Conservation (phyloP, 192 early-diverging fungal genomes). For the Coemansia sp. region DNA sequence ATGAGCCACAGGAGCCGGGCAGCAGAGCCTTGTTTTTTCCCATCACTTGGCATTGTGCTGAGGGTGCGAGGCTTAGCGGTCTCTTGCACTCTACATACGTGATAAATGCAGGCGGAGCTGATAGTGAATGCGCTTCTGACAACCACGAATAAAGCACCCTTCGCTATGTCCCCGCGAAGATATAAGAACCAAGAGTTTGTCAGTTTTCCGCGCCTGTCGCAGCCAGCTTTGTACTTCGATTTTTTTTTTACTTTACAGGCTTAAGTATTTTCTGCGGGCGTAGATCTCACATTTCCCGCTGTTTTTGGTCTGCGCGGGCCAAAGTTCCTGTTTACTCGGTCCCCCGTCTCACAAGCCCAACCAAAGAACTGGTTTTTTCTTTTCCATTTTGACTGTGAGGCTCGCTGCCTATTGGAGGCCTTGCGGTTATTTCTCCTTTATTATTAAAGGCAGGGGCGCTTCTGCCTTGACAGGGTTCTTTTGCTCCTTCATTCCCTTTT, state of each 20-base stretch:
- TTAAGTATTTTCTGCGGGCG: too few species aligned
- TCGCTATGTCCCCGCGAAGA: too few species aligned
- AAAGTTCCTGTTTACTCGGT: not conserved
- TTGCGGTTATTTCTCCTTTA: not conserved
- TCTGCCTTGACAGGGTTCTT: not conserved
- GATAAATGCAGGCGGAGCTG: not conserved
- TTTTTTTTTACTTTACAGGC: too few species aligned
- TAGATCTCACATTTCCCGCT: too few species aligned
- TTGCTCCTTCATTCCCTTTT: too few species aligned
- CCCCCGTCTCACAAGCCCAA: not conserved
- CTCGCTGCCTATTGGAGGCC: not conserved
- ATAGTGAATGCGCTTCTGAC: not conserved
- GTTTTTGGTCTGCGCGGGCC: not conserved
- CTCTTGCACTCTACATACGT: conserved; percentile 5
- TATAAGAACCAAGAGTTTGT: too few species aligned
- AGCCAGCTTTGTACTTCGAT: not conserved
- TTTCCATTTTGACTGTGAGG: not conserved
- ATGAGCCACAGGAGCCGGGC: conserved; percentile 1
- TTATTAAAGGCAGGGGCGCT: too few species aligned
- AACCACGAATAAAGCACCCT: too few species aligned
- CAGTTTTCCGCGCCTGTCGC: too few species aligned
- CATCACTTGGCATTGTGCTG: not conserved
- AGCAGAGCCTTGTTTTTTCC: not conserved
- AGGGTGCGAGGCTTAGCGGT: not conserved
- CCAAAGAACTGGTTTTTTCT: not conserved